Percentiles rank a stretch among this genome's conserved stretches.
These are phyloP conservation scores for Ophiostoma perfectum DNA, from an alignment of 2,329 filamentous ascomycete genomes.

Conservation along the genomic window DNA sequence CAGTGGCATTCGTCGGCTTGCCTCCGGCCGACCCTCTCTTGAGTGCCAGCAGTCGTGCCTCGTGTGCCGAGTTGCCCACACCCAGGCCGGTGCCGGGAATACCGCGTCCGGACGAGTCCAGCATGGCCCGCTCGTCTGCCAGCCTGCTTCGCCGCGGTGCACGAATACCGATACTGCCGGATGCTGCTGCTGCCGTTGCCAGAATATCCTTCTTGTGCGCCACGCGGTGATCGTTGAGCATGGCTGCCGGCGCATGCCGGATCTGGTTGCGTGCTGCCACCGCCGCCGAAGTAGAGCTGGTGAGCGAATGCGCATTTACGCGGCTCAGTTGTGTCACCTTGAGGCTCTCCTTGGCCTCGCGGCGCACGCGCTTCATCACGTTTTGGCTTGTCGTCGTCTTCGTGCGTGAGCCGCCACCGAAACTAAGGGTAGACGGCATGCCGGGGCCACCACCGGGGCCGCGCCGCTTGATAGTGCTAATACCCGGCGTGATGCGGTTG, in stretches of 20 bases:
- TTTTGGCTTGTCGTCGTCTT: conserved; percentile 48
- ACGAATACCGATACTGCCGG: conserved; percentile 22
- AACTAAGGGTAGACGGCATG: conserved; percentile 37
- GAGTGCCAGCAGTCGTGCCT: conserved; percentile 35
- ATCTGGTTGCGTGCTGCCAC: conserved; percentile 37
- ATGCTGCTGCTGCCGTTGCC: conserved; percentile 22
- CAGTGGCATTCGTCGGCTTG: not conserved
- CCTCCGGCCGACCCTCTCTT: conserved; percentile 28
- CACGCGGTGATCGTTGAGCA: conserved; percentile 50
- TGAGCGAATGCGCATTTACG: conserved; percentile 35
- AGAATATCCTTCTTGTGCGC: conserved; percentile 29
- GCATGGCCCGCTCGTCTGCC: not conserved
- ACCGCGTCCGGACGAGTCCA: conserved; percentile 25
- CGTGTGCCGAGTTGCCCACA: conserved; percentile 28
- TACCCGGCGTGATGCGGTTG: conserved; percentile 33
- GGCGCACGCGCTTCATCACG: conserved; percentile 51
- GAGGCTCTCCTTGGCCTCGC: conserved; percentile 52
- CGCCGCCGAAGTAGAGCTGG: conserved; percentile 23
- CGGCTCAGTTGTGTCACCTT: conserved; percentile 44
- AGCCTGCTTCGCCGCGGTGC: conserved; percentile 22
- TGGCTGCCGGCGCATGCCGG: conserved; percentile 45
- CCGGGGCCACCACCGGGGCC: conserved; percentile 25
- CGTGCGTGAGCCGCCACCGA: conserved; percentile 46
- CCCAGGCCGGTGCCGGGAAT: conserved; percentile 19
- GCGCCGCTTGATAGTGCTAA: conserved; percentile 21